Base-by-base conservation (phyloP, 352 stramenopile species). In the Phytopythium ostracodes region DNA sequence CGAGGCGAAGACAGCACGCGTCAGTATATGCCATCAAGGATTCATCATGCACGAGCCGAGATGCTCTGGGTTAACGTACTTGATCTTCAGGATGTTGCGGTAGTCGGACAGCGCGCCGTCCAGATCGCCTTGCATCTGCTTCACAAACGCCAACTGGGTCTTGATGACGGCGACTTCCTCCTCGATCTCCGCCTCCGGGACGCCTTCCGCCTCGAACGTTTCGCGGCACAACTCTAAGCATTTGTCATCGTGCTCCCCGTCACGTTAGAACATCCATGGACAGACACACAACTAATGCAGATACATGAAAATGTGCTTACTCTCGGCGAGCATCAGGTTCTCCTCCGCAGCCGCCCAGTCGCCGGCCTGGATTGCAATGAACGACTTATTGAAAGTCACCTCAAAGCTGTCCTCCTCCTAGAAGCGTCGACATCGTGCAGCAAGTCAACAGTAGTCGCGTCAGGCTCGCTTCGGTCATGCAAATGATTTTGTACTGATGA, bases 301-400 rank as follows among this genome's bases (percentile, higher is more conserved):
- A 18, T 29, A 3, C 29, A 15, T 44, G 25, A 2, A 74, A 73
- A 59, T 9, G 44, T 18, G 14, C 44, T 51, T 71, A 94, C 85
- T 73, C 63, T 94, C 81, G 3, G 83, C 77, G 60, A 84, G 75
- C 20, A 66, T 27, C 42, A 94, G 62, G 2, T 82, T 66, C 14
- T 76, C 61, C 35, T 82, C 71, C 1, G 85, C 79, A 18, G 60
- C 66, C 20, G 66, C 61, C 74, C 76, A 88, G 60, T 94, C 73
- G 38, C 70, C 67, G 18, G 68, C 75, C 42, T 91, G 79, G 33
- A 94, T 87, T 10, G 79, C 75, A n/a, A 88, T 66, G 58, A 94
- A 90, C 60, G 85, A 88, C 70, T 91, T 91, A 70, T 94, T 94
- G 62, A 90, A 94, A 14, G 83, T 79, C 53, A 94, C 68, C 62